phyloP scores from a whole-genome alignment of 2,329 filamentous ascomycete genomes.

The Aspergillus terreus region DNA sequence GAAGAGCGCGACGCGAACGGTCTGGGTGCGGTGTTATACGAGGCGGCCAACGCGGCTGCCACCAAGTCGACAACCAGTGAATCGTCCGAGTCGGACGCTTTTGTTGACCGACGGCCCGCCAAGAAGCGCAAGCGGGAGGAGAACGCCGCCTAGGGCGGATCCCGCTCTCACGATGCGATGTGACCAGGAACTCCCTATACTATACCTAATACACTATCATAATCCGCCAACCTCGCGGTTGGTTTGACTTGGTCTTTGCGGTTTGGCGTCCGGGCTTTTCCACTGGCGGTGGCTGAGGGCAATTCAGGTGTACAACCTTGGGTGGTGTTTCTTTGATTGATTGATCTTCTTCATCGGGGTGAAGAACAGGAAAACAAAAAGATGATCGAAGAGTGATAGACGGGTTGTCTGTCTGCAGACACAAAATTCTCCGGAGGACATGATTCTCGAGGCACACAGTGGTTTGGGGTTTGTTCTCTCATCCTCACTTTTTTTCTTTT shows the following conservation, averaged over 20 bases:
- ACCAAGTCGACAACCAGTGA: slow-evolving; percentile 52
- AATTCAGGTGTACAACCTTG: slow-evolving; percentile 21
- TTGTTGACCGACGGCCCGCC: slow-evolving; percentile 49
- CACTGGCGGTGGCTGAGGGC: slow-evolving; percentile 19
- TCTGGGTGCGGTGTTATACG: slow-evolving; percentile 76
- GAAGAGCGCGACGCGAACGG: slow-evolving; percentile 60
- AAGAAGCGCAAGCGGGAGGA: slow-evolving; percentile 76
- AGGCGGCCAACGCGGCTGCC: slow-evolving; percentile 70
- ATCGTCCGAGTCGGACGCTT: slow-evolving; percentile 37
- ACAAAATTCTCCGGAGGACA: slow-evolving; percentile 21
- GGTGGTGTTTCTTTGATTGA: slow-evolving; percentile 3
- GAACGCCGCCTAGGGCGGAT: slow-evolving; percentile 54
- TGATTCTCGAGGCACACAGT: slow-evolving; percentile 21
- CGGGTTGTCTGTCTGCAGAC: slow-evolving; percentile 12
- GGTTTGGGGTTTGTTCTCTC: slow-evolving; percentile 21
- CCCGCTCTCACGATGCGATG: slow-evolving; percentile 33
- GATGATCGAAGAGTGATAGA: slow-evolving; percentile 11
- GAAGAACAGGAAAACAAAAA: slow-evolving; percentile 3
- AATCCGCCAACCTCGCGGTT: slow-evolving; percentile 19
- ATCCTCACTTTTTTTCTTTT: slow-evolving; percentile 31
- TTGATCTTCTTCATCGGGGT: slow-evolving; percentile 3
- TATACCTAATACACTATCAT: slow-evolving; percentile 29
- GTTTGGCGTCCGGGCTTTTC: slow-evolving; percentile 35
- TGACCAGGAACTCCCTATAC: slow-evolving; percentile 37
- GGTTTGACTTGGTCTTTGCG: slow-evolving; percentile 24